Evolutionary conservation across 192 early-diverging fungal genomes (phyloP), one percentile per base, ranked within the genome.

Genomic region (Dimargaris xerosporica): DNA sequence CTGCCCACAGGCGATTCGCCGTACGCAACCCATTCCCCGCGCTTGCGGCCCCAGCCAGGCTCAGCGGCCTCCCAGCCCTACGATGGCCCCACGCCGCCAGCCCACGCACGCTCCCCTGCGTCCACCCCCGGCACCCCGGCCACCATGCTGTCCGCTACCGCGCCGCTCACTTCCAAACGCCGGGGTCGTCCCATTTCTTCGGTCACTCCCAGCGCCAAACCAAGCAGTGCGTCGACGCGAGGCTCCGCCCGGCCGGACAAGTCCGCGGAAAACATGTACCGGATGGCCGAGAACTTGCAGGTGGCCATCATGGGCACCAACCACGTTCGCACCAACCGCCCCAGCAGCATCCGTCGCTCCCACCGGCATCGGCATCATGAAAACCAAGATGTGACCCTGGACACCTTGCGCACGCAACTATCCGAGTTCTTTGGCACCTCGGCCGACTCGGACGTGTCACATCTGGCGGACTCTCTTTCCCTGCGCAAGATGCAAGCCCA

Each of bases 371-470:
- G 25, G 43, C 62, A 44, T n/a, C 62, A 23, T 23, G 34, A 63
- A 13, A 10, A 16, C 12, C 31, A 26, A 2, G 43, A 64, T 25
- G 25, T n/a, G 11, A 46, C 44, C 43, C 51, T 58, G 39, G 44
- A 64, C 69, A 72, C 21, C 29, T 66, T 77, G 28, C 70, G 67
- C 0, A 56, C 71, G 44, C 75, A 73, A 63, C 66, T 77, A 54
- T 70, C 73, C 16, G 75, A 77, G 61, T 69, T 77, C 48, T 77
- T 77, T 60, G 75, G 72, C 41, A 74, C 58, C 58, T 42, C 41
- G 34, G n/a, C 70, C 5, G 75, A 72, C 41, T 70, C 69, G 16
- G 67, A 70, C 66, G 69, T 73, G 19, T 64, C 75, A 0, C 68
- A 69, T 16, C 55, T 77, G 62, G 75, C 72, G 0, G 75, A 74